Evolutionary conservation across 805 yeast species (phyloP), one percentile per base, ranked within the genome.

Genomic region (Jamesozyma spencerorum): DNA sequence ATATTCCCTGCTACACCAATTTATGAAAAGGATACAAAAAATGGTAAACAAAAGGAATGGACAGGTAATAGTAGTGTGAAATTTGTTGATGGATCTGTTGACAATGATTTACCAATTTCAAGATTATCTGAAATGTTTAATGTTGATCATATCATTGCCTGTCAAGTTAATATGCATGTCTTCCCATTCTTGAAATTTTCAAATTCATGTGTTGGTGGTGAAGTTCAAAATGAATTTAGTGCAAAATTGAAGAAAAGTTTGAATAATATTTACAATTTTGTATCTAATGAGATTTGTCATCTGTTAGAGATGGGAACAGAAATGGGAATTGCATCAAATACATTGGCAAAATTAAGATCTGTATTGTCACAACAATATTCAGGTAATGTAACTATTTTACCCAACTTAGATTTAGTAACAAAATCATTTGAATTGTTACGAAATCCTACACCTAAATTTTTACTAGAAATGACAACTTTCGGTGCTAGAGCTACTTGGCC

Each of bases 401-500:
- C 97, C 0, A 84, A 82, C 37, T 67, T 83, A 43, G 65, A 71
- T 30, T 61, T 77, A 39, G 48, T 70, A 24, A 49, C 68, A 0
- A 87, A 85, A 46, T 64, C 85, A 37, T 62, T 70, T 29, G 77
- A 75, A 42, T 59, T 92, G 26, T 69, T 92, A 49, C 71, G 73
- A 17, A 90, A 92, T 54, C 99, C 99, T 1, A 74, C 88, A 0
- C 79, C 83, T 0, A 84, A 77, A 39, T 85, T 83, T 51, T 59
- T 88, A 34, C 59, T 79, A 35, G 81, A 80, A 6, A 62, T 53
- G 43, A 73, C 81, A 2, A 69, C 78, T 31, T 71, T 94, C 46
- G 98, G 97, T 1, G 92, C 95, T 1, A 67, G 85, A 42, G 90
- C 96, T 0, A 81, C 96, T 0, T 90, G 97, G 97, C 95, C 96